Evolutionary conservation across 768 basidiomycete genomes (phyloP), one percentile per base, ranked within the genome.

Genomic region (Agrocybe praecox): DNA sequence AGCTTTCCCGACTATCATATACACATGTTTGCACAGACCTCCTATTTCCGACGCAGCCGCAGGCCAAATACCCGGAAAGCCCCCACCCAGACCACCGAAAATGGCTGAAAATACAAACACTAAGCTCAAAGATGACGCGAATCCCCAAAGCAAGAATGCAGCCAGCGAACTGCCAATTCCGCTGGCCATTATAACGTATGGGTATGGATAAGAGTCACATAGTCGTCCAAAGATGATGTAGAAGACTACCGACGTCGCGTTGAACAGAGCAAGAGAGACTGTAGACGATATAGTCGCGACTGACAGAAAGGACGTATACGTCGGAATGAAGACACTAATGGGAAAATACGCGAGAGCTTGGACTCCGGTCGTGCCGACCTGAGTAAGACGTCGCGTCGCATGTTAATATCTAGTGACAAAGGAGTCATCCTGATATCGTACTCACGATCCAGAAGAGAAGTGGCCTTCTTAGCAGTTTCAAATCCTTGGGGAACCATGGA

Each of bases 151-250:
- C 17, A 57, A 45, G 34, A 57, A 50, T 21, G 56, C 56, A 32
- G 51, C 56, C 4, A 57, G 32, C 14, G 51, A 34, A 23, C 56
- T 57, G 18, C 56, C 56, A 14, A 57, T 3, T n/a, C 56, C 56
- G 21, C 56, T 57, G 1, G 42, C 56, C 14, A 57, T 18, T 18
- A 57, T 57, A n/a, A 57, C 51, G n/a, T 57, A 57, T n/a, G 56
- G 56, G 29, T 57, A 57, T n/a, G 56, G 56, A 42, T 57, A 57
- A n/a, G 50, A 52, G 45, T 57, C 56, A 36, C 56, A 52, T 8
- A 52, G 29, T 24, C 51, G 50, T 32, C 56, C 56, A 21, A 57
- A 57, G 22, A 57, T 26, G 17, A 57, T 52, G 36, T 40, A 57
- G 17, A 52, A 57, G 15, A 52, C n/a, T 7, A 52, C 50, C 3